phyloP scores from a whole-genome alignment of 31 red algal genomes.

The Asparagopsis taxiformis region DNA sequence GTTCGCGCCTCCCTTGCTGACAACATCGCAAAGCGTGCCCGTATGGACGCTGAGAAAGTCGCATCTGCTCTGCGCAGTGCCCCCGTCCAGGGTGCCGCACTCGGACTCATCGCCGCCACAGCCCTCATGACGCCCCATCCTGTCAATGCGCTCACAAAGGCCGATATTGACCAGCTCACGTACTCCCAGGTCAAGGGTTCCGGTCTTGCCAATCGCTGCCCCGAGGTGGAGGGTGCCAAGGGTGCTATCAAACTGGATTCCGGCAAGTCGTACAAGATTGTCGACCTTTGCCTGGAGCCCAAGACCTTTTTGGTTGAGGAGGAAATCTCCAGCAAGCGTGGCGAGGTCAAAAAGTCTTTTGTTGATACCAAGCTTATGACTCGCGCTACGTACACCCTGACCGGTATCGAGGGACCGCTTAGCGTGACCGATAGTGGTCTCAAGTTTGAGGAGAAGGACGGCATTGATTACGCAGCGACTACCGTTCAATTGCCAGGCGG shows the following conservation, averaged over 20 bases:
- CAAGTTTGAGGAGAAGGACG: constrained; percentile 94
- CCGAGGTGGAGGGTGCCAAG: constrained; percentile 91
- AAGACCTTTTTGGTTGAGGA: constrained; percentile 98
- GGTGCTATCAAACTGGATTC: constrained; percentile 87
- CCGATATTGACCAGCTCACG: constrained; percentile 91
- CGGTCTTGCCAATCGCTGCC: constrained; percentile 95
- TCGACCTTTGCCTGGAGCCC: constrained; percentile 97
- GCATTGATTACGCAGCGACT: constrained; percentile 97
- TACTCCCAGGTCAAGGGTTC: constrained; percentile 99
- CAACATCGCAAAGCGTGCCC: constrained; percentile 48
- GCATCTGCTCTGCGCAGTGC: constrained; percentile 23
- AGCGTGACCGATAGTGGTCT: constrained; percentile 30
- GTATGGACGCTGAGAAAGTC: constrained; percentile 47
- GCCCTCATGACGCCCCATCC: constrained; percentile 19
- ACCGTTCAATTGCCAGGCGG: constrained; percentile 99
- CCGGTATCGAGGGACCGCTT: constrained; percentile 87
- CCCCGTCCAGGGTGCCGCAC: constrained; percentile 34
- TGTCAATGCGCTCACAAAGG: constrained; percentile 69
- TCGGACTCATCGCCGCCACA: constrained; percentile 53
- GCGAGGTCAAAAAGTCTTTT: constrained; percentile 79
- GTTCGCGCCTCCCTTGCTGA: constrained; percentile 71
- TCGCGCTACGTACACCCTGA: constrained; percentile 92
- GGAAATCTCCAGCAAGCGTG: constrained; percentile 62
- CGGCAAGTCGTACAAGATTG: constrained; percentile 90
- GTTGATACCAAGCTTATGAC: constrained; percentile 99